Evolutionary conservation across 305 asterid genomes (phyloP).

Genomic region (Fraxinus greggii): DNA sequence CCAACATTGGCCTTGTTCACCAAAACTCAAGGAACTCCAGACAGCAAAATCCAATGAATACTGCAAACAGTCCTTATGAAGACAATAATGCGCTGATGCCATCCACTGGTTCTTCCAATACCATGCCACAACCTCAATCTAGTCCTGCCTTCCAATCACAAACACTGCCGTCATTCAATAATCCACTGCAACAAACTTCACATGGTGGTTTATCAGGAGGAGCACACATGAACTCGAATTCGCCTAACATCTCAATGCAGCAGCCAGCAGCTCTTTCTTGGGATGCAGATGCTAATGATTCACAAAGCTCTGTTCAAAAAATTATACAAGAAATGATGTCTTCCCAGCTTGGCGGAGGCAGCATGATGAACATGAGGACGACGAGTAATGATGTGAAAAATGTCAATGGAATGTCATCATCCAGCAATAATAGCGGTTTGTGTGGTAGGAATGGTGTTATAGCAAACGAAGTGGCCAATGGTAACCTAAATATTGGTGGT

Average conservation of each 20-base stretch:
- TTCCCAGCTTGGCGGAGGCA: slow-evolving; percentile 52
- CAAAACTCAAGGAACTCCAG: slow-evolving; percentile 72
- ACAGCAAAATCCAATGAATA: slow-evolving; percentile 44
- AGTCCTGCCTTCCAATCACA: slow-evolving; percentile 54
- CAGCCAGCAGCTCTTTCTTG: slow-evolving; percentile 48
- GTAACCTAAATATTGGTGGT: slow-evolving; percentile 49
- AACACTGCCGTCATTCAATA: slow-evolving; percentile 56
- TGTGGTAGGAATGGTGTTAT: slow-evolving; percentile 43
- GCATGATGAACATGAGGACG: slow-evolving; percentile 45
- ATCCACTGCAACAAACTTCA: slow-evolving; percentile 41
- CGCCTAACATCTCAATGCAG: slow-evolving; percentile 57
- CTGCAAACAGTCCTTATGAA: slow-evolving; percentile 45
- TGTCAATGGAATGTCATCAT: slow-evolving; percentile 44
- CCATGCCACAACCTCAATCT: slow-evolving; percentile 51
- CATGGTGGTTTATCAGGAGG: slow-evolving; percentile 38
- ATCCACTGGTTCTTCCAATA: slow-evolving; percentile 54
- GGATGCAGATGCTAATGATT: slow-evolving; percentile 55
- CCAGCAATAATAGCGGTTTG: slow-evolving; percentile 36
- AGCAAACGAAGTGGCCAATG: slow-evolving; percentile 54
- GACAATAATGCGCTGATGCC: slow-evolving; percentile 56
- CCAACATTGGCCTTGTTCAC: slow-evolving; percentile 24
- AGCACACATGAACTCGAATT: slow-evolving; percentile 42
- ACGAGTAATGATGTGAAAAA: slow-evolving; percentile 53
- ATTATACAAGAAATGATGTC: slow-evolving; percentile 62
- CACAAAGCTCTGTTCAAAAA: slow-evolving; percentile 83